phyloP scores from a whole-genome alignment of 2,329 filamentous ascomycete genomes.

The Fusarium floridanum region DNA sequence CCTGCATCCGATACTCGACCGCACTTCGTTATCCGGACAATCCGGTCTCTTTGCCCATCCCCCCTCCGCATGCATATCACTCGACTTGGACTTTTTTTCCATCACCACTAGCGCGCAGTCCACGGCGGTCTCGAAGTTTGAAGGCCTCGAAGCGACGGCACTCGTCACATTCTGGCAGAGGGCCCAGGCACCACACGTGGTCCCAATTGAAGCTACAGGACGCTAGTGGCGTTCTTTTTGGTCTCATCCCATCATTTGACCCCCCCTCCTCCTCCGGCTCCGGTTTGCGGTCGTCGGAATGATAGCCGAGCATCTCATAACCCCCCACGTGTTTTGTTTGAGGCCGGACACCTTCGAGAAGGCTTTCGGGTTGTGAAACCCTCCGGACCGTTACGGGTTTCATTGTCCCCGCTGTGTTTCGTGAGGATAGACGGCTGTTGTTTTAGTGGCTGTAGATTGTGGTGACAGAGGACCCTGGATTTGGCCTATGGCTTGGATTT shows the following conservation, averaged over 20 bases:
- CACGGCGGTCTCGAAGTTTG: conserved; percentile 25
- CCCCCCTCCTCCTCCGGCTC: not conserved
- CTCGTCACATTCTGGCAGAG: conserved; percentile 30
- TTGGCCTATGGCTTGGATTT: not conserved
- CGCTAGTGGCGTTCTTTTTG: conserved; percentile 15
- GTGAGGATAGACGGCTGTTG: not conserved
- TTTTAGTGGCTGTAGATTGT: not conserved
- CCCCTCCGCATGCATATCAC: not conserved
- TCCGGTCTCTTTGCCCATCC: not conserved
- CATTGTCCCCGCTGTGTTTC: not conserved
- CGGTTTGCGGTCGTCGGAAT: not conserved
- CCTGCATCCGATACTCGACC: not conserved
- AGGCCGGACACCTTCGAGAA: not conserved
- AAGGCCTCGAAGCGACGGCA: conserved; percentile 29
- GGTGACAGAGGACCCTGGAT: not conserved
- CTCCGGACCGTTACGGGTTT: not conserved
- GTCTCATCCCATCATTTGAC: conserved; percentile 36
- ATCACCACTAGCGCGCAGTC: conserved; percentile 7
- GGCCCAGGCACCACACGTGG: conserved; percentile 32
- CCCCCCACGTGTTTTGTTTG: not conserved
- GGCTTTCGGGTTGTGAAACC: not conserved
- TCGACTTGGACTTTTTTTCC: not conserved
- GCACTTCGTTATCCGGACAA: conserved; percentile 8
- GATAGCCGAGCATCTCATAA: not conserved
- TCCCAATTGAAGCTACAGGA: not conserved